Conservation (phyloP, 768 basidiomycete species). For the Rhodosporidiobolus odoratus region DNA sequence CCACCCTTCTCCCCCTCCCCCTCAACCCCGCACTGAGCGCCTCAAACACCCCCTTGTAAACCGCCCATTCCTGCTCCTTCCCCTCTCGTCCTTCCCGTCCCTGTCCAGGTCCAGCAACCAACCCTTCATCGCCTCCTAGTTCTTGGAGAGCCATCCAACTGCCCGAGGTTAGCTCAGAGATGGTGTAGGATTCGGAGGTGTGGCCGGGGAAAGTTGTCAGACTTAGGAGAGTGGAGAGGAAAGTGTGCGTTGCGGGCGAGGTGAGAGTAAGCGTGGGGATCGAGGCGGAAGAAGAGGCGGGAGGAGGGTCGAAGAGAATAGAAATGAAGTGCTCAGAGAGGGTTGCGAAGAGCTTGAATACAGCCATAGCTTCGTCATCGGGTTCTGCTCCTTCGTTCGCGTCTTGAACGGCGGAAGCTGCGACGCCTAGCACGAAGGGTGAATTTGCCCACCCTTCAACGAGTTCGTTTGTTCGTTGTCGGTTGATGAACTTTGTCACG, state of each 20-base stretch:
- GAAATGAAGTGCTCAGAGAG: conserved; percentile 37
- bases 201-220: conserved; percentile 38
- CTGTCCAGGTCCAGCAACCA: conserved; percentile 14
- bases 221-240: conserved; percentile 33
- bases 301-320: conserved; percentile 28
- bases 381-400: conserved; percentile 14
- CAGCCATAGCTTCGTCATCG: conserved; percentile 31
- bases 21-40: conserved; percentile 27
- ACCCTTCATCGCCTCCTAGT: conserved; percentile 34
- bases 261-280: conserved; percentile 5
- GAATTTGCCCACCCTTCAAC: conserved; percentile 16
- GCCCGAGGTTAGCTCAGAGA: conserved; percentile 29
- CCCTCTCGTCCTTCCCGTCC: conserved; percentile 20
- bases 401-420: conserved; percentile 2
- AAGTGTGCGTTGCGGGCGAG: conserved; percentile 13
- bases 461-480: conserved; percentile 8
- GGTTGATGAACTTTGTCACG: conserved; percentile 27
- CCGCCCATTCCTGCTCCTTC: conserved; percentile 19
- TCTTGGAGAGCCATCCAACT: conserved; percentile 41
- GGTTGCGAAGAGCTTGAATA: conserved; percentile 38
- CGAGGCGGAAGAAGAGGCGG: neutral
- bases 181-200: conserved; percentile 23
- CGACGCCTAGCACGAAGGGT: neutral
- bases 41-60: conserved; percentile 31
- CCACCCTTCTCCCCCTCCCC: conserved; percentile 29